phyloP scores from a whole-genome alignment of 2,329 filamentous ascomycete species.

The Ceratocystis eucalypticola region DNA sequence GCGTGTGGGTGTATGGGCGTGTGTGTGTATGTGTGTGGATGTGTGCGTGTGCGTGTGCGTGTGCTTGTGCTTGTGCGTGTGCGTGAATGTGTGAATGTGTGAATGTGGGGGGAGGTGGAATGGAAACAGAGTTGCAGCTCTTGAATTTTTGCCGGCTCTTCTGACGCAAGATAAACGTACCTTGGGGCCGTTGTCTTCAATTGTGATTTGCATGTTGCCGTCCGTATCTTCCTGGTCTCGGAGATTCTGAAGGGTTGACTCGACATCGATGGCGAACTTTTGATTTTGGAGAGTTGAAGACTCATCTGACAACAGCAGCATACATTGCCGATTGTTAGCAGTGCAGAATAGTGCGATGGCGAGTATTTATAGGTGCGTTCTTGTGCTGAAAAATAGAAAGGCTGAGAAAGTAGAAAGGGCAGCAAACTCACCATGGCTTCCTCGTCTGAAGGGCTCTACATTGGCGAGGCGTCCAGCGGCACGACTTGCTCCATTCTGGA shows the following conservation, averaged over 20 bases:
- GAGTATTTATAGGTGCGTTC: neutral
- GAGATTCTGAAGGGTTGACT: slow-evolving; percentile 65
- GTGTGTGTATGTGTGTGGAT: too few species aligned
- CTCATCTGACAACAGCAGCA: slow-evolving; percentile 12
- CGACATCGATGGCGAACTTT: slow-evolving; percentile 69
- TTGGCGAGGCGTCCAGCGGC: slow-evolving; percentile 37
- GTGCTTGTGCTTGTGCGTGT: too few species aligned
- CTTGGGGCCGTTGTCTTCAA: slow-evolving; percentile 90
- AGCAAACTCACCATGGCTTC: slow-evolving; percentile 40
- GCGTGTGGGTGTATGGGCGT: too few species aligned
- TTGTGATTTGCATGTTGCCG: slow-evolving; percentile 90
- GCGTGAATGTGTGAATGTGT: too few species aligned
- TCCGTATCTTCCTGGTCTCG: slow-evolving; percentile 84
- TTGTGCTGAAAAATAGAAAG: neutral
- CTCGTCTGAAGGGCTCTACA: slow-evolving; percentile 43
- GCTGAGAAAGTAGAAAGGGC: neutral
- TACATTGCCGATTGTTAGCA: neutral
- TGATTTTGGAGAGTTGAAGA: slow-evolving; percentile 14
- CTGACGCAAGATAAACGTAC: slow-evolving; percentile 29
- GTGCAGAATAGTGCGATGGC: too few species aligned
- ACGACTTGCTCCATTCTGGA: slow-evolving; percentile 40
- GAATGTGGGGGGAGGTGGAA: neutral
- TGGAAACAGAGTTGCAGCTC: too few species aligned
- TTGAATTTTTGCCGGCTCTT: too few species aligned
- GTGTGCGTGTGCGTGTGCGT: too few species aligned